phyloP scores from a whole-genome alignment of 768 basidiomycete species.

The Pleurotus eryngii region DNA sequence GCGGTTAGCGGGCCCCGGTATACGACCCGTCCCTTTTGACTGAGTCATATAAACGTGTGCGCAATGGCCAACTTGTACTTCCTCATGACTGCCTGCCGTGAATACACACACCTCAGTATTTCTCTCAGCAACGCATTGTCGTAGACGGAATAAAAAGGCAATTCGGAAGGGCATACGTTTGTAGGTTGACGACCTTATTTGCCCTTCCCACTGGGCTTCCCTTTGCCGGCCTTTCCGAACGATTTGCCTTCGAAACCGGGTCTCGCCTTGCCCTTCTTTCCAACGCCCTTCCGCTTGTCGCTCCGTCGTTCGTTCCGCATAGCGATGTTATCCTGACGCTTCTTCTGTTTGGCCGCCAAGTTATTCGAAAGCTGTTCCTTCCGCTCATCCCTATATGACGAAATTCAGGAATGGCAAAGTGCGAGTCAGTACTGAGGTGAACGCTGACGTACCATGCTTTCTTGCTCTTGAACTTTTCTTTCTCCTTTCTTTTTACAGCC shows the following conservation, averaged over 20 bases:
- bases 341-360: conserved; percentile 87
- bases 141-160: too few species aligned
- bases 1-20: conserved; percentile 55
- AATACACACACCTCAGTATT: too few species aligned
- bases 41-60: conserved; percentile 23
- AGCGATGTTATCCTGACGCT: conserved; percentile 87
- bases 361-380: conserved; percentile 73
- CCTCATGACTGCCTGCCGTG: too few species aligned
- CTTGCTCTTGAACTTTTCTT: conserved; percentile 81
- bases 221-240: conserved; percentile 53
- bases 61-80: too few species aligned
- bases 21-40: conserved; percentile 81
- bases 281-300: conserved; percentile 58
- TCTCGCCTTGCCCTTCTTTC: conserved; percentile 58
- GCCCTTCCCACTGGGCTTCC: conserved; percentile 18
- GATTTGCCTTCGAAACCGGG: conserved; percentile 89
- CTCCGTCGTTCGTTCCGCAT: conserved; percentile 75
- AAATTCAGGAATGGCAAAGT: not conserved
- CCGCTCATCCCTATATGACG: conserved; percentile 68
- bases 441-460: conserved; percentile 71
- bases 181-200: not conserved
- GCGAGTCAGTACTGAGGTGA: not conserved
- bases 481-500: conserved; percentile 89
- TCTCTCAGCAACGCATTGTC: too few species aligned
- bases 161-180: too few species aligned